Percentiles rank a stretch among this genome's conserved stretches.
Evolutionary conservation across 2,329 filamentous ascomycete species (phyloP).

Genomic region (Neopestalotiopsis rosae): DNA sequence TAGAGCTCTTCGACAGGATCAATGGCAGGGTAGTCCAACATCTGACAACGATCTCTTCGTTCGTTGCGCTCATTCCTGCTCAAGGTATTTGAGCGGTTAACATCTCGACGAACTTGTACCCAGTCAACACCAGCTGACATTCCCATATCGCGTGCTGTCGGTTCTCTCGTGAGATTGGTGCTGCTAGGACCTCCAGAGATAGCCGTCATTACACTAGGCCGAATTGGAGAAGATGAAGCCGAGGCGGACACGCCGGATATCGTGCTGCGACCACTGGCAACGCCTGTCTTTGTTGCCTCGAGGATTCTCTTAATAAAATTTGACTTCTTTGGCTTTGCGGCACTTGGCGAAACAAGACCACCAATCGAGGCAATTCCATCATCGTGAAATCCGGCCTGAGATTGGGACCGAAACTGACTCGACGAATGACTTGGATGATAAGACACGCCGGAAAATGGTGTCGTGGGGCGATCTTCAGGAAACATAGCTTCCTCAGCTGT

Average conservation of each 20-base stretch:
- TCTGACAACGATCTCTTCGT: conserved; percentile 85
- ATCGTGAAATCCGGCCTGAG: conserved; percentile 69
- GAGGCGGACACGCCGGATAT: conserved; percentile 67
- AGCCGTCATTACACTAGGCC: conserved; percentile 42
- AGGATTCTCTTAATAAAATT: conserved; percentile 97
- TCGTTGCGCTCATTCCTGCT: conserved; percentile 88
- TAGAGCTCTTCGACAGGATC: conserved; percentile 90
- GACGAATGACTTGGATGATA: conserved; percentile 87
- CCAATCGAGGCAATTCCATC: conserved; percentile 75
- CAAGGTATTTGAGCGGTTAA: conserved; percentile 92
- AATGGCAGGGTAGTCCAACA: conserved; percentile 89
- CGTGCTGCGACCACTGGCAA: conserved; percentile 85
- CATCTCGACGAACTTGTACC: conserved; percentile 96
- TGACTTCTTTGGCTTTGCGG: conserved; percentile 72
- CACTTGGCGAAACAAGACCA: conserved; percentile 70
- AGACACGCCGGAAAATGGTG: conserved; percentile 77
- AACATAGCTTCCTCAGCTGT: conserved; percentile 53
- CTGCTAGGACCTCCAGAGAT: conserved; percentile 53
- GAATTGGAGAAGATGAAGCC: conserved; percentile 48
- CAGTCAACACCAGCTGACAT: conserved; percentile 73
- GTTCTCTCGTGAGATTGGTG: conserved; percentile 47
- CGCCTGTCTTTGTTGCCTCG: conserved; percentile 91
- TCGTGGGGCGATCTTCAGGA: conserved; percentile 57
- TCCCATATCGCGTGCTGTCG: conserved; percentile 72
- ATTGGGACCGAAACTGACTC: conserved; percentile 63